Conservation (phyloP, 495 filamentous ascomycete species). For the Penicillium lividum region DNA sequence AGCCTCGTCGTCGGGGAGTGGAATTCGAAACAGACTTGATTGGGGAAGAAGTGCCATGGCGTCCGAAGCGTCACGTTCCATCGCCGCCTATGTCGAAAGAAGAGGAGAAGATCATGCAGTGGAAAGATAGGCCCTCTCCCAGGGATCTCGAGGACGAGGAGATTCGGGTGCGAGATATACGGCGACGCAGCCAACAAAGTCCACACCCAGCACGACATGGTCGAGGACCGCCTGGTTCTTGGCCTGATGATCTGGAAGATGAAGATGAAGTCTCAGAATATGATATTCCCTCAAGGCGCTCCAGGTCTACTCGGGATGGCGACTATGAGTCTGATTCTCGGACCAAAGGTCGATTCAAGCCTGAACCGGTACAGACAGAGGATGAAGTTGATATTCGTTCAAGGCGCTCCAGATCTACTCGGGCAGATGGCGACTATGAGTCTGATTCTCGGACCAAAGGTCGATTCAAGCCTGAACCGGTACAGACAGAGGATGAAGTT, state of each 20-base stretch:
- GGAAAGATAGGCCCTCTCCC: constrained; percentile 21
- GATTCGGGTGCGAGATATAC: constrained; percentile 8
- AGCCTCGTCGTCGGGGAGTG: constrained; percentile 10
- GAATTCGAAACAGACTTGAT: constrained; percentile 18
- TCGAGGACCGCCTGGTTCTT: constrained; percentile 14
- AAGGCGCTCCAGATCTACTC: too few relatives aligned
- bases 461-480: too few relatives aligned
- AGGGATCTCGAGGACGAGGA: constrained; percentile 22
- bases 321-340: too few relatives aligned
- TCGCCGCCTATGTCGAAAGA: background rate
- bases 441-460: too few relatives aligned
- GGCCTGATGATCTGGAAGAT: constrained; percentile 9
- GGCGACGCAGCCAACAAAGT: constrained; percentile 8
- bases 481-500: too few relatives aligned
- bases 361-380: too few relatives aligned
- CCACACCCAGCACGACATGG: constrained; percentile 10
- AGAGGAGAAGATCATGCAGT: constrained; percentile 18
- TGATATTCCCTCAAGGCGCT: background rate
- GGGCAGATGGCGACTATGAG: too few relatives aligned
- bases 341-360: too few relatives aligned
- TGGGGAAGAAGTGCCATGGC: constrained; percentile 8
- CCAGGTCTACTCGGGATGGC: too few relatives aligned
- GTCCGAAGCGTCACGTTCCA: constrained; percentile 1
- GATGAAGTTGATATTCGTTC: too few relatives aligned
- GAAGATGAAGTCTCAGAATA: background rate